phyloP scores from a whole-genome alignment of 1,284 basidiomycete species.

The Fistulina hepatica region DNA sequence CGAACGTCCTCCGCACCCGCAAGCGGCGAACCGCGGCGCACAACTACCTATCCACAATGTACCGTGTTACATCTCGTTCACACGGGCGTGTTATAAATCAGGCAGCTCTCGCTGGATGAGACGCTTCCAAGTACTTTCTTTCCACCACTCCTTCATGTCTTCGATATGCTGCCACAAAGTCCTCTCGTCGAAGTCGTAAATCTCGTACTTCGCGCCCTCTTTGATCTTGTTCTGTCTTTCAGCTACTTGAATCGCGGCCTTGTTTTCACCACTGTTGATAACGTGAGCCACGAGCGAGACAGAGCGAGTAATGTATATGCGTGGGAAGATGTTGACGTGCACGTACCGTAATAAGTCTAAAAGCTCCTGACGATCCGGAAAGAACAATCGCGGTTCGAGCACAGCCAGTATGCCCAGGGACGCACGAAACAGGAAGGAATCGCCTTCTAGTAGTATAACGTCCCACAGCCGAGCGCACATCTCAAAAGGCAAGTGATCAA shows the following conservation, averaged over 20 bases:
- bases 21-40: too few relatives aligned
- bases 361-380: constrained; percentile 69
- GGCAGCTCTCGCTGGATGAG: constrained; percentile 81
- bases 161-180: constrained; percentile 69
- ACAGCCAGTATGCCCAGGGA: constrained; percentile 77
- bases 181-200: constrained; percentile 82
- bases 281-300: neutral
- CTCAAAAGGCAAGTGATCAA: constrained; percentile 83
- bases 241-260: constrained; percentile 73
- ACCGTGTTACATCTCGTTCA: neutral
- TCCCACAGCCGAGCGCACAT: constrained; percentile 86
- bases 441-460: constrained; percentile 79
- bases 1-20: too few relatives aligned
- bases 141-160: constrained; percentile 87
- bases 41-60: neutral
- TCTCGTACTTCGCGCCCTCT: constrained; percentile 73
- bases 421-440: constrained; percentile 76
- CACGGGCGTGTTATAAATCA: constrained; percentile 55
- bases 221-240: constrained; percentile 50
- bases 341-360: constrained; percentile 58
- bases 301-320: neutral
- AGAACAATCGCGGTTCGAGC: constrained; percentile 79
- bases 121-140: constrained; percentile 79
- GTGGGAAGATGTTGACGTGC: constrained; percentile 9
- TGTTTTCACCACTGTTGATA: constrained; percentile 60